Evolutionary conservation across 148 eudicot genomes (phyloP).

Genomic region (Suaeda aralocaspica): DNA sequence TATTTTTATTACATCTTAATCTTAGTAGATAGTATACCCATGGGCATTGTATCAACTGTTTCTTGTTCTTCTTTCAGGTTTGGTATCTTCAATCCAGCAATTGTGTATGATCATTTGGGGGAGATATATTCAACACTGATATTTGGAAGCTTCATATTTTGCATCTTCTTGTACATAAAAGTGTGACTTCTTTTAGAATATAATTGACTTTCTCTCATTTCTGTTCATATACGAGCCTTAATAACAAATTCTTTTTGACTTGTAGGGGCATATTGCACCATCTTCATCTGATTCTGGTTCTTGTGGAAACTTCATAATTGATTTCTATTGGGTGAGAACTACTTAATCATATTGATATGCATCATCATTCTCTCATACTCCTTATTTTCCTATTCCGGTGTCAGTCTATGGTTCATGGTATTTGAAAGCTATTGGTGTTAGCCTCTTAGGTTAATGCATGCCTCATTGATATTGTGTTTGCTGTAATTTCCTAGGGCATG

Average conservation of each 20-base stretch:
- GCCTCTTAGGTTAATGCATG: neutral
- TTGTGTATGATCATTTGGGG: slow-evolving; percentile 93
- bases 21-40: neutral
- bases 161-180: slow-evolving; percentile 72
- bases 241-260: slow-evolving; percentile 15
- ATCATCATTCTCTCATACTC: neutral
- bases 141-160: slow-evolving; percentile 87
- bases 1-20: neutral
- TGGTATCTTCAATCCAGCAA: slow-evolving; percentile 71
- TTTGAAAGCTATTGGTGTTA: neutral
- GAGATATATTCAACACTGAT: slow-evolving; percentile 89
- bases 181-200: slow-evolving; percentile 31
- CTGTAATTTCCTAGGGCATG: slow-evolving; percentile 64
- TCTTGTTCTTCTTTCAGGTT: slow-evolving; percentile 51
- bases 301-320: slow-evolving; percentile 76
- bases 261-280: slow-evolving; percentile 86
- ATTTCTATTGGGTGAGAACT: slow-evolving; percentile 97
- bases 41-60: neutral
- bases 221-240: neutral
- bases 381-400: neutral
- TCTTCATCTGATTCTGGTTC: slow-evolving; percentile 96
- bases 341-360: too few relatives aligned
- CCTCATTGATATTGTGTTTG: slow-evolving; percentile 13
- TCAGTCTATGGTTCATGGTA: neutral
- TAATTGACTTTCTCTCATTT: neutral